A percentile compares a stretch with the other conserved stretches of the same genome.
phyloP scores from a whole-genome alignment of 2,329 filamentous ascomycete genomes.

The Aspergillus pseudoglaucus region DNA sequence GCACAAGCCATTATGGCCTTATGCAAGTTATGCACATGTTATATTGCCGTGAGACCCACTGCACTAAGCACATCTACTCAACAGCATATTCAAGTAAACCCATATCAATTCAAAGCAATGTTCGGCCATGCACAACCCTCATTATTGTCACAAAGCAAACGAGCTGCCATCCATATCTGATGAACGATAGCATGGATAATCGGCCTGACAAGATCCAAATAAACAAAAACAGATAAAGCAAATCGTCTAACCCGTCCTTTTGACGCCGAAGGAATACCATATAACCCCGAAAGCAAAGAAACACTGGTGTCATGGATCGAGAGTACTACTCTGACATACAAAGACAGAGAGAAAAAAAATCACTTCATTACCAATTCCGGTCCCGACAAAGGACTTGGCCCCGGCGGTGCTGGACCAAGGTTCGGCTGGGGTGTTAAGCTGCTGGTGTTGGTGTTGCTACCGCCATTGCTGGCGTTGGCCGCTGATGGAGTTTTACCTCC shows the following conservation, averaged over 20 bases:
- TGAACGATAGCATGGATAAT: too few relatives aligned
- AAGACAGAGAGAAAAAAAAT: constrained; percentile 5
- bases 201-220: too few relatives aligned
- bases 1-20: too few relatives aligned
- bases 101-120: too few relatives aligned
- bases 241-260: neutral
- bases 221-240: too few relatives aligned
- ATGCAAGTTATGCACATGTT: too few relatives aligned
- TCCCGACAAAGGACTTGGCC: constrained; percentile 16
- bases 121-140: too few relatives aligned
- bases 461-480: constrained; percentile 5
- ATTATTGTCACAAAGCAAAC: too few relatives aligned
- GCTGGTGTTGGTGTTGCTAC: neutral
- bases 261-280: neutral
- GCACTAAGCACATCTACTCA: too few relatives aligned
- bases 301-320: neutral
- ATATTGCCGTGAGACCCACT: too few relatives aligned
- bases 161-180: too few relatives aligned
- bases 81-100: too few relatives aligned
- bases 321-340: constrained; percentile 1
- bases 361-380: constrained; percentile 26
- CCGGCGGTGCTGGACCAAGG: constrained; percentile 15
- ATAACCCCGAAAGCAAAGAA: constrained; percentile 1
- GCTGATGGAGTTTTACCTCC: constrained; percentile 23
- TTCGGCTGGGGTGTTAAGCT: constrained; percentile 18